Base-by-base conservation (phyloP, 2,329 filamentous ascomycete species). In the Pseudogymnoascus sp. region DNA sequence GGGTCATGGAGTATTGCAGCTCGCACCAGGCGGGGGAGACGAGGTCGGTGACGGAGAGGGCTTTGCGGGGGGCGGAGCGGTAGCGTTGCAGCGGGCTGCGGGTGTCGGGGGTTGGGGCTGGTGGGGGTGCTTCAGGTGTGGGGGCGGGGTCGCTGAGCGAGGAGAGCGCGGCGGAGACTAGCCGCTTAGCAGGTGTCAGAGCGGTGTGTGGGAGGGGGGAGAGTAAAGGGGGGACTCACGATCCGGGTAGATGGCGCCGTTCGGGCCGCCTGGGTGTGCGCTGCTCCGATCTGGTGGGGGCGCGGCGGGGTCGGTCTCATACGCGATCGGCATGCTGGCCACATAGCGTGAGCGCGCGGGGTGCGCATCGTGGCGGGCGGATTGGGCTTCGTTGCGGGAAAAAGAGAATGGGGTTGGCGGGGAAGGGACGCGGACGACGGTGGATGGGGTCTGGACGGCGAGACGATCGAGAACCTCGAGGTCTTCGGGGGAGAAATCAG, bases 11-110 rank as follows among this genome's bases (percentile, higher is more conserved):
- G 71, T 96, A 96, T 74, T 97, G 93, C 65, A 97, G 75, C 75
- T 99, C 93, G 74, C 95, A 99, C 95, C 95, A 99, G 7, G 93
- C 88, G 1, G 93, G 93, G 1, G 91, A 89, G 0, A 93, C 86
- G 23, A 97, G 78, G 74, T 99, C 95, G 2, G 90, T 92, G 1
- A 97, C 95, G 0, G 90, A 91, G 7, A 97, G 81, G 0, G 90
- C 86, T 72, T 91, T 93, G 71, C 82, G 87, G 0, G 91, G 91
- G 63, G 83, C 87, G 1, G 85, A 86, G 38, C 93, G 87, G 70
- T 96, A 96, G 35, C 89, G 85, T 66, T 91, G 82, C 1, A 97
- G 77, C 0, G 92, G 93, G 8, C 86, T 80, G 65, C 81, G 78
- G 8, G 73, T 74, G 71, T 87, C 82, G 13, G 68, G 67, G 9